These are phyloP conservation scores for Cucurbita pepo DNA, from an alignment of 306 rosid genomes.

Conservation along the genomic window DNA sequence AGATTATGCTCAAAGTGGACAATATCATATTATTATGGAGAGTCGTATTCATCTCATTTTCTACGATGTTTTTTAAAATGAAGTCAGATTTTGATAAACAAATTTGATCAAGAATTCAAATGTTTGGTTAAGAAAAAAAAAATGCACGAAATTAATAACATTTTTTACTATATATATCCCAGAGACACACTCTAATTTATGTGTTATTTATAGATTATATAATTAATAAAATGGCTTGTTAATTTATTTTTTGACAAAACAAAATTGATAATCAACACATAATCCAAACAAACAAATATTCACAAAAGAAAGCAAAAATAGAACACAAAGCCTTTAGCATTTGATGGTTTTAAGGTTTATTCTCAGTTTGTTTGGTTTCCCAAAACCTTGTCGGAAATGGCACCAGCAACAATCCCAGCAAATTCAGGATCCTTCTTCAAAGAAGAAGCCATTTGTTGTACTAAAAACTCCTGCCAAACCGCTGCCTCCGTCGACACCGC, in stretches of 20 bases:
- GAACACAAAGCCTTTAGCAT: background rate
- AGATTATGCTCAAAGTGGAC: too few species aligned
- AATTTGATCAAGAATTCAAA: too few species aligned
- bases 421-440: constrained; percentile 66
- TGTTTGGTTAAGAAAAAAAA: too few species aligned
- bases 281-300: background rate
- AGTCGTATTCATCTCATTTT: too few species aligned
- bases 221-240: background rate
- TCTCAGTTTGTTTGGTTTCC: constrained; percentile 8
- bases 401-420: constrained; percentile 52
- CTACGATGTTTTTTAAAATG: too few species aligned
- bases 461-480: constrained; percentile 23
- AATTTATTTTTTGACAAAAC: background rate
- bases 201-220: too few species aligned
- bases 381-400: constrained; percentile 34
- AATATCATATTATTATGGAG: too few species aligned
- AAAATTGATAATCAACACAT: background rate
- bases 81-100: too few species aligned
- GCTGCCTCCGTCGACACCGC: background rate
- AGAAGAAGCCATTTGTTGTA: constrained; percentile 70
- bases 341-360: background rate
- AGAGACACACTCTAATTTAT: too few species aligned
- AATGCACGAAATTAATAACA: too few species aligned
- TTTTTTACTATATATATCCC: too few species aligned
- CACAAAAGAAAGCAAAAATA: background rate